Conservation (phyloP, 169 alveolate species). For the Blepharisma undulans region DNA sequence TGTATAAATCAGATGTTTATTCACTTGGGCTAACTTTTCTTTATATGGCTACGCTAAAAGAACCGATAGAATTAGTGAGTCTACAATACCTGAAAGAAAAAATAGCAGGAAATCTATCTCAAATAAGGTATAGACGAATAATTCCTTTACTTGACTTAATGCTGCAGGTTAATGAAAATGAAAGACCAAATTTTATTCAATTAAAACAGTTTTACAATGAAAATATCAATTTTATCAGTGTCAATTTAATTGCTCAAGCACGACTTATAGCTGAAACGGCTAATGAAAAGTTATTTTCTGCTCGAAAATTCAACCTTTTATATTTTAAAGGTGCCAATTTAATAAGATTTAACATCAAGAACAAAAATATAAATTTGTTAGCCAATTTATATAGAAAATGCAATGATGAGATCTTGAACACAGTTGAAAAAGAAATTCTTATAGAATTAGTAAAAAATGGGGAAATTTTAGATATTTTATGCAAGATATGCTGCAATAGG, state of each 20-base stretch:
- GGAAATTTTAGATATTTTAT: neutral
- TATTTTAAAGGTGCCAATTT: neutral
- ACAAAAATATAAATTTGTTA: too few species aligned
- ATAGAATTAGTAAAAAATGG: neutral
- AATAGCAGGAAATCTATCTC: neutral
- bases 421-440: neutral
- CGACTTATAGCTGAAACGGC: neutral
- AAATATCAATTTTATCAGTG: too few species aligned
- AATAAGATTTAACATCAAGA: neutral
- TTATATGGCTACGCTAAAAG: neutral
- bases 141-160: neutral
- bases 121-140: neutral
- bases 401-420: neutral
- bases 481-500: neutral
- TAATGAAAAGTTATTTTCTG: neutral
- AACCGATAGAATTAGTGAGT: neutral
- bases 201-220: neutral
- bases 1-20: constrained; percentile 9
- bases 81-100: neutral
- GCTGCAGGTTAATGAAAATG: neutral
- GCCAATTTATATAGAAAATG: neutral
- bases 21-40: neutral
- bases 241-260: neutral
- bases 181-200: neutral
- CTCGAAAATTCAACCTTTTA: neutral